Conservation (phyloP, 1,284 basidiomycete genomes). For the Trametes pubescens region DNA sequence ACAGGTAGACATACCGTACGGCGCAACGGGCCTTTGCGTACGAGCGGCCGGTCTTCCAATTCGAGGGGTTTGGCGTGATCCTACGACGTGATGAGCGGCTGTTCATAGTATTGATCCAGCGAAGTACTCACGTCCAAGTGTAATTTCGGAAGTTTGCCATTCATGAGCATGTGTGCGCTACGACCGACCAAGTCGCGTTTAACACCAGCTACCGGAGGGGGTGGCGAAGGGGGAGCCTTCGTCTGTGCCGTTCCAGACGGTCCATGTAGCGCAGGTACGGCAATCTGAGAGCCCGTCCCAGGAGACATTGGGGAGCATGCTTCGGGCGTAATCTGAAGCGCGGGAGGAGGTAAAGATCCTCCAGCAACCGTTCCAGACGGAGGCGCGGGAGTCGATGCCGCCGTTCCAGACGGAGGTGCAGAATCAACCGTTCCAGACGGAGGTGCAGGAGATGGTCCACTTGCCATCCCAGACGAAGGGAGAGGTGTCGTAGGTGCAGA, state of each 20-base stretch:
- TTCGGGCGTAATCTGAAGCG: too few relatives aligned
- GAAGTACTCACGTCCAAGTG: not conserved
- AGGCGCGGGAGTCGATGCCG: not conserved
- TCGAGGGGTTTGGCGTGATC: not conserved
- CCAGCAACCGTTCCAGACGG: not conserved
- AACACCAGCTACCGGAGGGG: not conserved
- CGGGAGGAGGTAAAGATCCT: too few relatives aligned
- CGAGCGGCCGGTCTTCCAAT: too few relatives aligned
- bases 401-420: slow-evolving; percentile 1
- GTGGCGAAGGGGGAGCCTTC: not conserved
- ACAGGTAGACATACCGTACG: too few relatives aligned
- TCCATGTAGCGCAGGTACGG: not conserved
- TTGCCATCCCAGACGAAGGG: too few relatives aligned
- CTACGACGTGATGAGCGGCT: not conserved
- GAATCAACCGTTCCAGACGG: not conserved
- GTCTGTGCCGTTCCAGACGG: not conserved
- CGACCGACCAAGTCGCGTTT: not conserved
- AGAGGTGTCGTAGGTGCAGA: not conserved
- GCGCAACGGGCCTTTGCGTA: too few relatives aligned
- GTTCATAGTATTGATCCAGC: not conserved
- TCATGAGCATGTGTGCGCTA: not conserved
- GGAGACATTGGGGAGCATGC: too few relatives aligned
- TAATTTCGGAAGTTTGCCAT: not conserved
- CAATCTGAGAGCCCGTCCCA: too few relatives aligned
- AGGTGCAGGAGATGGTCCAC: not conserved